Percentiles rank a stretch among this genome's conserved stretches.
phyloP scores from a whole-genome alignment of 495 filamentous ascomycete species.

The Patellaria atrata region DNA sequence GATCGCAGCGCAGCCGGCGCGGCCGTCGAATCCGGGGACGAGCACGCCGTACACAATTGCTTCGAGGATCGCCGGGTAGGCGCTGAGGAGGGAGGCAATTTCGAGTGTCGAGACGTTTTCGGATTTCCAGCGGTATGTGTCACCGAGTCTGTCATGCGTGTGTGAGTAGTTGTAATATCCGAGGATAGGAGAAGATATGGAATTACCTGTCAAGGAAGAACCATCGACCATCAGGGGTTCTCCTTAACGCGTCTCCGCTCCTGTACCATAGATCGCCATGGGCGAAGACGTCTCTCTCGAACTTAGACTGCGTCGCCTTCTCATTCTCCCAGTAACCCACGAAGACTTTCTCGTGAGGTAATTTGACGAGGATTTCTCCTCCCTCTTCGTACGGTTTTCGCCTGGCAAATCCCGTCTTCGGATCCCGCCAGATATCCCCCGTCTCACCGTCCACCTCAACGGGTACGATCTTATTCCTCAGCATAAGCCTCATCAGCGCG shows the following conservation, averaged over 20 bases:
- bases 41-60: constrained; percentile 69
- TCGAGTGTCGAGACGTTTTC: constrained; percentile 75
- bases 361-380: constrained; percentile 60
- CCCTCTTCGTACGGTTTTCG: constrained; percentile 50
- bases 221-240: constrained; percentile 55
- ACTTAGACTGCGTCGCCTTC: constrained; percentile 53
- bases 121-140: constrained; percentile 74
- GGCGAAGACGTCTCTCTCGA: constrained; percentile 51
- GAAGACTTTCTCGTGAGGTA: constrained; percentile 45
- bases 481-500: constrained; percentile 34
- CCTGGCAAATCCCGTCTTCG: constrained; percentile 49
- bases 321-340: constrained; percentile 54
- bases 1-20: constrained; percentile 29
- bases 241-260: constrained; percentile 55
- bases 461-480: constrained; percentile 43
- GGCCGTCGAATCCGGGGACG: constrained; percentile 38
- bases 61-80: constrained; percentile 51
- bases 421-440: constrained; percentile 46
- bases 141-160: constrained; percentile 49
- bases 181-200: background rate
- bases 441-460: constrained; percentile 55
- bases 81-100: constrained; percentile 52
- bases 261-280: constrained; percentile 67
- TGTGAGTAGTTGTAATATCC: background rate
- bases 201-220: constrained; percentile 50